Evolutionary conservation across 352 stramenopile genomes (phyloP), one percentile per base, ranked within the genome.

Genomic region (Salisapilia sapeloensis): DNA sequence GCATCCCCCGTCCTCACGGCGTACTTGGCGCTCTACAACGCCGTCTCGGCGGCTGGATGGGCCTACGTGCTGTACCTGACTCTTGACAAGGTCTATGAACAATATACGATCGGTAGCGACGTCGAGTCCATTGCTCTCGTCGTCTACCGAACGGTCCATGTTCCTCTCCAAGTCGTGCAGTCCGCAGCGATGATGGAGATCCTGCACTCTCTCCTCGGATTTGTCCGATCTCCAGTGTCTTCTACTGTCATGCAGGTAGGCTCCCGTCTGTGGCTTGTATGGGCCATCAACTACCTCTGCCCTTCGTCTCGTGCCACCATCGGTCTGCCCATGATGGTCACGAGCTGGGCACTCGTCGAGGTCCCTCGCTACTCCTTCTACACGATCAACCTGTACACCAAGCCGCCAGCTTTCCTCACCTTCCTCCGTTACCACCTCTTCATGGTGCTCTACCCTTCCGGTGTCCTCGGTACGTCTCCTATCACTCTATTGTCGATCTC

Each of bases 281-380:
- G 83, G 82, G 83, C 60, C n/a, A 89, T 97, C 50, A 84, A 95
- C 37, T 79, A 92, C 40, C 41, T 95, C 11, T 82, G 66, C 35
- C 69, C 66, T n/a, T n/a, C 4, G 51, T 67, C 44, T 59, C 66
- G 35, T 53, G 83, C 50, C 62, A 66, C 35, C 72, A 93, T 82
- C 30, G 67, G 72, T 31, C 60, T 74, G 24, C 56, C 93, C 32
- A 93, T 94, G 77, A 70, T 92, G 10, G 33, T 66, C 24, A 60
- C 33, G 40, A 85, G 67, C 41, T 94, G 82, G 82, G 60, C 62
- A 4, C 58, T 91, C 31, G 76, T 92, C 12, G 83, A 94, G 41
- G 84, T 98, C 18, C 89, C 89, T 35, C 91, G 95, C 32, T 99
- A 99, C 65, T 62, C 94, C 8, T 99, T 98, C 57, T 98, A 98